These are phyloP conservation scores for Whalleya microplaca DNA, from an alignment of 2,329 filamentous ascomycete species.

Conservation along the genomic window DNA sequence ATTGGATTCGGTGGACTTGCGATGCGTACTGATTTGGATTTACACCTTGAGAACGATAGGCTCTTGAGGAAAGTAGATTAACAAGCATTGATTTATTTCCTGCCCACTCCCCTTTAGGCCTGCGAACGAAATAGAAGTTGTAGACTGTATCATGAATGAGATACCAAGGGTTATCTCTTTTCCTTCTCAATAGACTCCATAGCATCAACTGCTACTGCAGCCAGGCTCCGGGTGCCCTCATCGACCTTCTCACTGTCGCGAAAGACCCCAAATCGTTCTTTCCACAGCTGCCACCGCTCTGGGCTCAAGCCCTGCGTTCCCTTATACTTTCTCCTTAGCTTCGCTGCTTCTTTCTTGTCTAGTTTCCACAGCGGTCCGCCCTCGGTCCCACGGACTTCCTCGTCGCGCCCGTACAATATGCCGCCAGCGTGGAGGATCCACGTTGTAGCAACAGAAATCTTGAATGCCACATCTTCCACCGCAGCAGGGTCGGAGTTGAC, in stretches of 20 bases:
- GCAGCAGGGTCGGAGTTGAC: constrained; percentile 1
- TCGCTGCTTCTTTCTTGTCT: constrained; percentile 18
- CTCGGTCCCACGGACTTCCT: constrained; percentile 20
- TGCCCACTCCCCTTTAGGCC: too few species aligned
- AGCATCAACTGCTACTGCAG: neutral
- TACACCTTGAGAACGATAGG: too few species aligned
- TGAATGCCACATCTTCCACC: neutral
- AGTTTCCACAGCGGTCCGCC: constrained; percentile 25
- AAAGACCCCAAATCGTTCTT: constrained; percentile 19
- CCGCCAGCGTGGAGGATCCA: neutral
- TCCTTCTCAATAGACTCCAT: neutral
- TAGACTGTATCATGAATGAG: too few species aligned
- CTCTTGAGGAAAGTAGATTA: too few species aligned
- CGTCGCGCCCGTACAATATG: constrained; percentile 1
- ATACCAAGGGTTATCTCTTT: too few species aligned
- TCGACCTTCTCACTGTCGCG: constrained; percentile 12
- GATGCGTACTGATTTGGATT: too few species aligned
- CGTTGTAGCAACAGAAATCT: neutral
- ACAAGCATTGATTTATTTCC: too few species aligned
- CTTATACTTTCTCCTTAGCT: constrained; percentile 15
- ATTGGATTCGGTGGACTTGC: too few species aligned
- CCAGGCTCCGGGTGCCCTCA: neutral
- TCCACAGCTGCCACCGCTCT: constrained; percentile 25
- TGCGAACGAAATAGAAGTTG: too few species aligned
- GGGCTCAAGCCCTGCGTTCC: constrained; percentile 20